Percentiles rank a stretch among this genome's conserved stretches.
These are phyloP conservation scores for Daldinia loculata DNA, from an alignment of 495 filamentous ascomycete species.

Conservation along the genomic window DNA sequence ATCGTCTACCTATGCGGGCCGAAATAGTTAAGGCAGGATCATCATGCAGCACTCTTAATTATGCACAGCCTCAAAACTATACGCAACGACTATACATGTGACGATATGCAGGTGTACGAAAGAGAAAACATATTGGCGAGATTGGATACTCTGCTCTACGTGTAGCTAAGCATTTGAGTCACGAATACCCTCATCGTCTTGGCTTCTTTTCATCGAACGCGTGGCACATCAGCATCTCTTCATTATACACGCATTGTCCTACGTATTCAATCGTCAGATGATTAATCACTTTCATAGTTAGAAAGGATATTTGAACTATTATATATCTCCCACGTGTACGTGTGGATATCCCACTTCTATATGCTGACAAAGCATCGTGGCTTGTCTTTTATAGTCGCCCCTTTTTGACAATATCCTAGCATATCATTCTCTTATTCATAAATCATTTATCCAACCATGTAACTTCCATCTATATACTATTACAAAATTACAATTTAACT, in stretches of 20 bases:
- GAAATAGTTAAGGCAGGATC: conserved; percentile 14
- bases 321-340: not conserved
- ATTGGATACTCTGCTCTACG: conserved; percentile 5
- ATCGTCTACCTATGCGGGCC: not conserved
- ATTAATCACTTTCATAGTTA: not conserved
- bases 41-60: conserved; percentile 19
- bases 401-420: conserved; percentile 1
- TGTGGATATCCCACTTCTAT: not conserved
- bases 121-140: conserved; percentile 18
- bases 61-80: conserved; percentile 41
- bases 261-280: conserved; percentile 30
- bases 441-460: too few relatives aligned
- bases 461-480: too few relatives aligned
- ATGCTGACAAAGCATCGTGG: conserved; percentile 35
- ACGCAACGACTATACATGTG: conserved; percentile 34
- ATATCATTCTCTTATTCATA: too few relatives aligned
- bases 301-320: not conserved
- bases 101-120: conserved; percentile 12
- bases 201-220: conserved; percentile 28
- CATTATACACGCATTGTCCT: conserved; percentile 10
- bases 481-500: too few relatives aligned
- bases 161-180: conserved; percentile 19
- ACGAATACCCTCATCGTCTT: conserved; percentile 19
- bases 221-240: conserved; percentile 24
- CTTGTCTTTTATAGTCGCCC: not conserved